Evolutionary conservation across 805 yeast genomes (phyloP), one percentile per base, ranked within the genome.

Genomic region (Myxozyma nipponensis): DNA sequence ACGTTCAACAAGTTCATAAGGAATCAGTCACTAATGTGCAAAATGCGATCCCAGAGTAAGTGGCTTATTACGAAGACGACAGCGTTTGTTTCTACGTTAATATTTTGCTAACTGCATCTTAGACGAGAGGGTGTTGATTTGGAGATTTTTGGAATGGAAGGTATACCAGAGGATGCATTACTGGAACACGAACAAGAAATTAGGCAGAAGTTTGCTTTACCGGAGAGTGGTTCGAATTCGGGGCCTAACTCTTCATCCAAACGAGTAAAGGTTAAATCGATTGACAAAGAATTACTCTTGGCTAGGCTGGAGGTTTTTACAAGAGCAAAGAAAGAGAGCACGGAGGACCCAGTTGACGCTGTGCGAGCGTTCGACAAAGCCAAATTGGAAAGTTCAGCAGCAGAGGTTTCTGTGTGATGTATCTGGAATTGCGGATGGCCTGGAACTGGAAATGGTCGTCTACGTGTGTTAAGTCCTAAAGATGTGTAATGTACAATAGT

Each of bases 81-180:
- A 13, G 32, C 13, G 13, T 28, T 28, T 28, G 7, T 28, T 28
- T 28, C 13, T 28, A n/a, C n/a, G n/a, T n/a, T n/a, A n/a, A n/a
- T n/a, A 13, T 9, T 13, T 28, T 28, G 32, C 32, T 28, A 28
- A 28, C 7, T 37, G n/a, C n/a, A n/a, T 13, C 22, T 22, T 21
- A 58, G 60, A 15, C 57, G 63, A 38, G 60, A 59, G 36, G 35
- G 42, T 21, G 46, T 54, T 2, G 45, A 50, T 34, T 37, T 59
- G 17, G 63, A 59, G 35, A 59, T 59, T 25, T 59, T 59, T 39
- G 63, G 63, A 2, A 44, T 59, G 46, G 63, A 59, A 49, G 63
- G 63, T 26, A 47, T 59, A 32, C 62, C 63, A 0, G 47, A 49
- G 3, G 49, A 44, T 15, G 62, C 58, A 18, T 39, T 59, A 5